Percentiles rank a stretch among this genome's conserved stretches.
These are phyloP conservation scores for Ophiostoma sp. DNA, from an alignment of 2,329 filamentous ascomycete species.

Conservation along the genomic window DNA sequence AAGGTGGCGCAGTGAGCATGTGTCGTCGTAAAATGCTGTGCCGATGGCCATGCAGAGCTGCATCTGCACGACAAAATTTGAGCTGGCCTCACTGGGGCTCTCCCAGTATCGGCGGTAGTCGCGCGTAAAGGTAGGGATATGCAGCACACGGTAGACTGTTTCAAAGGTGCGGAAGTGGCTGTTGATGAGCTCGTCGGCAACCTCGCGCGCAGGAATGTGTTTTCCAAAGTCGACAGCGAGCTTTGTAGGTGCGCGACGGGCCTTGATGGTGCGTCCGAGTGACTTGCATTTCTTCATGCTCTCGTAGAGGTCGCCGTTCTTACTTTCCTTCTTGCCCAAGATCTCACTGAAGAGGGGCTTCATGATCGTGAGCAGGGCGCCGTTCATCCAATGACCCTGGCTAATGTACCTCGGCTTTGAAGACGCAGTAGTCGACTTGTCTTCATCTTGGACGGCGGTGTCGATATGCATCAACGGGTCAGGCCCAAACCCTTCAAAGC, in stretches of 20 bases:
- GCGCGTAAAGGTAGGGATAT: conserved; percentile 51
- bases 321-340: conserved; percentile 39
- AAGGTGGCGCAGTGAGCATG: conserved; percentile 38
- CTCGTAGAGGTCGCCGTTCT: conserved; percentile 33
- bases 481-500: conserved; percentile 12
- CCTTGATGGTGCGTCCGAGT: conserved; percentile 49
- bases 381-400: conserved; percentile 51
- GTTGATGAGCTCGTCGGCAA: conserved; percentile 48
- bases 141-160: conserved; percentile 50
- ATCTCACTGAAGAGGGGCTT: conserved; percentile 40
- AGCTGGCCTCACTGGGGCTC: conserved; percentile 36
- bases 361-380: conserved; percentile 24
- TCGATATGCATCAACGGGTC: conserved; percentile 9
- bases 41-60: conserved; percentile 51
- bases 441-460: conserved; percentile 5
- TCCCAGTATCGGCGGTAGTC: conserved; percentile 50
- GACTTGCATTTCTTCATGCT: conserved; percentile 47
- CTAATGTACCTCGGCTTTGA: conserved; percentile 52
- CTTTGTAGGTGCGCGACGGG: conserved; percentile 32
- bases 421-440: conserved; percentile 13
- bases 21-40: conserved; percentile 43
- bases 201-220: conserved; percentile 35
- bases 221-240: conserved; percentile 35
- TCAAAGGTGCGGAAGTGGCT: conserved; percentile 53
- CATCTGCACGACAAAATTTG: conserved; percentile 47